A percentile compares a stretch with the other conserved stretches of the same genome.
Conservation (phyloP, 1,139 yeast species). For the Hemisphaericaspora xylofermentans region DNA sequence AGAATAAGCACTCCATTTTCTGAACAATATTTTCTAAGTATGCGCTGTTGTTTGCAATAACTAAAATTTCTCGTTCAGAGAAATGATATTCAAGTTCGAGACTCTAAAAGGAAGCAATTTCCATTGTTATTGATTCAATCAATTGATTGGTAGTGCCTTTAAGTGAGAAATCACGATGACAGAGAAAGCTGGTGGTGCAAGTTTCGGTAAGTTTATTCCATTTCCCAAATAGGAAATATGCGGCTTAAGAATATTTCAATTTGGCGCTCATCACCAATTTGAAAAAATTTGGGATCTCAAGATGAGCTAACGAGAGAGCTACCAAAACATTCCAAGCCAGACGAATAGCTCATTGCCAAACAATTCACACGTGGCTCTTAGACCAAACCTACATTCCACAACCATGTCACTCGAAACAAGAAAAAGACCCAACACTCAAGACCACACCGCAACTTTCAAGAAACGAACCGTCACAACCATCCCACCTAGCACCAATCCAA, state of each 20-base stretch:
- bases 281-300: neutral
- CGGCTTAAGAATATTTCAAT: too few species aligned
- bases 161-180: too few species aligned
- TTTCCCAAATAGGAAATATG: conserved; percentile 1
- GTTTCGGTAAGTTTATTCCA: too few species aligned
- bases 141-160: neutral
- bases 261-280: neutral
- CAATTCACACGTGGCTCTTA: neutral
- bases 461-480: conserved; percentile 21
- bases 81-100: too few species aligned
- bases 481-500: conserved; percentile 33
- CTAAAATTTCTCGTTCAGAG: too few species aligned
- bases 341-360: neutral
- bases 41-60: too few species aligned
- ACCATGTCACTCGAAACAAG: conserved; percentile 16
- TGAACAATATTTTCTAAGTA: too few species aligned
- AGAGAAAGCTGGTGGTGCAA: too few species aligned
- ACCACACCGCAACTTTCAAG: conserved; percentile 8
- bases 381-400: neutral
- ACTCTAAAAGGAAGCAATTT: too few species aligned
- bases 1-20: too few species aligned
- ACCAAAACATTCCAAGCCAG: neutral
- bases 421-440: conserved; percentile 11
- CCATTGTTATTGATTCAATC: too few species aligned
- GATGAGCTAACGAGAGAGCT: neutral